A percentile compares a stretch with the other conserved stretches of the same genome.
These are phyloP conservation scores for Fraxinus cuspidata DNA, from an alignment of 257 asterid species.

Conservation along the genomic window DNA sequence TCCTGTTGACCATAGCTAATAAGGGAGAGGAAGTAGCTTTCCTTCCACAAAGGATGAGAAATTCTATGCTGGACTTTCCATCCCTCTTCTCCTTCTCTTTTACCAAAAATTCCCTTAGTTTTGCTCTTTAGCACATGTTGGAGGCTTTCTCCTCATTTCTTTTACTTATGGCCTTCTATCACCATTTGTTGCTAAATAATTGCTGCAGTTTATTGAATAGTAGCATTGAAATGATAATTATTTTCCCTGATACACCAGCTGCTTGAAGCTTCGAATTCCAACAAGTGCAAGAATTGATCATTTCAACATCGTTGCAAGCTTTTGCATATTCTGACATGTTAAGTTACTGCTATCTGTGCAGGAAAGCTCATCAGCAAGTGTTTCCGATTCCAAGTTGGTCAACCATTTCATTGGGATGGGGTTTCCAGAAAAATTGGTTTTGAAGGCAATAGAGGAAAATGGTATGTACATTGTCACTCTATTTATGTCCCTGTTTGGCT, in stretches of 20 bases:
- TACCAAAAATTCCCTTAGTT: not conserved
- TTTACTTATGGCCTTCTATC: not conserved
- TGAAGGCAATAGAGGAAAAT: constrained; percentile 56
- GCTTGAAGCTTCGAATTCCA: not conserved
- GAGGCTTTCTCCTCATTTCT: not conserved
- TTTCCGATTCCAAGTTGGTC: constrained; percentile 32
- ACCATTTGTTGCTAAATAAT: not conserved
- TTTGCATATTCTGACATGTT: not conserved
- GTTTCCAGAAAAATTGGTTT: constrained; percentile 50
- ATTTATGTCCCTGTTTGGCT: constrained; percentile 1
- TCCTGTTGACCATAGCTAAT: not conserved
- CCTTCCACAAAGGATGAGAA: not conserved
- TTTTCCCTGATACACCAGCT: not conserved
- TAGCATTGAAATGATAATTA: not conserved
- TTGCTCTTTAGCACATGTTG: not conserved
- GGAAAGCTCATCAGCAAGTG: constrained; percentile 53
- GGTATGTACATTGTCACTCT: constrained; percentile 33
- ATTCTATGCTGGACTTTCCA: not conserved
- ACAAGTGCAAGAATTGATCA: not conserved
- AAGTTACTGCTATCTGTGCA: constrained; percentile 27
- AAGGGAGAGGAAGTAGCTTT: not conserved
- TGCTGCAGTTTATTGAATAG: not conserved
- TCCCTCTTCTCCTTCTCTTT: not conserved
- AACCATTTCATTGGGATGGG: constrained; percentile 60
- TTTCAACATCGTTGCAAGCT: not conserved